Base-by-base conservation (phyloP, 73 alveolate genomes). In the Stentor roeselii region DNA sequence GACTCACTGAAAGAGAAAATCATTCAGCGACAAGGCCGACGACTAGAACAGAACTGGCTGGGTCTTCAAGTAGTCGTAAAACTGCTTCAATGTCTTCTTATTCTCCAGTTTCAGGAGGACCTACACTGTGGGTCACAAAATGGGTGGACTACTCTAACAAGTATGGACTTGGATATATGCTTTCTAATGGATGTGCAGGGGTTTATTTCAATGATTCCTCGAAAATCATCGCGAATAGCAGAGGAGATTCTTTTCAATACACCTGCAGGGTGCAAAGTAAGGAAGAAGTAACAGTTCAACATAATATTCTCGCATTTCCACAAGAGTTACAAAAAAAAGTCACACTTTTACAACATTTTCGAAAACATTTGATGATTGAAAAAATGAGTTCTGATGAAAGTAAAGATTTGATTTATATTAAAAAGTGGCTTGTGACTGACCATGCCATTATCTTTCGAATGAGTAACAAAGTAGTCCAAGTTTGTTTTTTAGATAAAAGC, bases 371-470 rank as follows among this genome's bases (percentile, higher is more conserved):
- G 36, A 36, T 39, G 34, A 83, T 59, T 61, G 78, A 40, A 59
- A 75, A 31, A 58, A 31, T 35, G 40, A 60, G 60, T 60, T 30
- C 31, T 21, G 94, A 83, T 0, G 80, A 82, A 82, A 37, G 80
- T 83, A 41, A 34, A 21, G 89, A 21, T 80, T 40, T 86, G 3
- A 58, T 96, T 38, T 97, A 96, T 88, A 97, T 97, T 36, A 97
- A 96, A 89, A 97, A 95, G 86, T 97, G 98, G 98, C 96, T 97
- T 97, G 87, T 93, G 88, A 97, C 99, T 3, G 91, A 95, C 39
- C 99, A 97, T 85, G 99, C 99, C 41, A 93, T 95, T 37, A 89
- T 97, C 93, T 97, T 97, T 91, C 90, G 99, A 88, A 93, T 97
- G 61, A 90, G 98, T 4, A 96, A 97, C 86, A 97, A 97, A 77